These are phyloP conservation scores for Penicillium parvum DNA, from an alignment of 495 filamentous ascomycete species.

Conservation along the genomic window DNA sequence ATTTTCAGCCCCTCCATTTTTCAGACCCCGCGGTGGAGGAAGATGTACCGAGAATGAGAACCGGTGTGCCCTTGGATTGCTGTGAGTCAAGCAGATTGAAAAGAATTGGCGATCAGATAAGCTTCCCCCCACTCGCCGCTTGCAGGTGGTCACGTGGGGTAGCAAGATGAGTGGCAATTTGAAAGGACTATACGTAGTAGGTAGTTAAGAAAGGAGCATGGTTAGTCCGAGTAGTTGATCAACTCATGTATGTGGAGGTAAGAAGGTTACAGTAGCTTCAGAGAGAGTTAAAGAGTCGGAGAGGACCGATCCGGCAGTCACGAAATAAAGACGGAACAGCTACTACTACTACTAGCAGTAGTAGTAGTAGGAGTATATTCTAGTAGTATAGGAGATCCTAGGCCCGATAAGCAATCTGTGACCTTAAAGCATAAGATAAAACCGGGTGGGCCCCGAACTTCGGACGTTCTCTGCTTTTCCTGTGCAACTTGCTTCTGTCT, in stretches of 20 bases:
- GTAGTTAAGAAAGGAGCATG: no score
- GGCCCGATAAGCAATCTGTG: constrained; percentile 37
- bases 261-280: constrained; percentile 13
- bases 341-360: no score
- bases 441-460: constrained; percentile 30
- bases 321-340: constrained; percentile 13
- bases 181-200: no score
- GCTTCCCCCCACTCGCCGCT: constrained; percentile 8
- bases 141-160: constrained; percentile 20
- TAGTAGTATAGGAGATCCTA: background rate
- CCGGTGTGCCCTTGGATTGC: constrained; percentile 4
- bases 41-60: background rate
- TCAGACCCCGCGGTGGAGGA: background rate
- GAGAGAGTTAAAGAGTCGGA: constrained; percentile 12
- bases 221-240: no score
- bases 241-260: no score
- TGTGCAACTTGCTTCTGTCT: no score
- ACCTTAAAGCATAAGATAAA: constrained; percentile 42
- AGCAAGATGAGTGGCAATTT: no score
- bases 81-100: constrained; percentile 25
- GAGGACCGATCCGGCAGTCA: constrained; percentile 24
- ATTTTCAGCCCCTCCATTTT: constrained; percentile 3
- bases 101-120: constrained; percentile 27
- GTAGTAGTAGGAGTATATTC: no score
- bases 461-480: constrained; percentile 33